A percentile compares a stretch with the other conserved stretches of the same genome.
These are phyloP conservation scores for Cymbopogon citratus DNA, from an alignment of 176 grass and related monocot genomes.

Conservation along the genomic window DNA sequence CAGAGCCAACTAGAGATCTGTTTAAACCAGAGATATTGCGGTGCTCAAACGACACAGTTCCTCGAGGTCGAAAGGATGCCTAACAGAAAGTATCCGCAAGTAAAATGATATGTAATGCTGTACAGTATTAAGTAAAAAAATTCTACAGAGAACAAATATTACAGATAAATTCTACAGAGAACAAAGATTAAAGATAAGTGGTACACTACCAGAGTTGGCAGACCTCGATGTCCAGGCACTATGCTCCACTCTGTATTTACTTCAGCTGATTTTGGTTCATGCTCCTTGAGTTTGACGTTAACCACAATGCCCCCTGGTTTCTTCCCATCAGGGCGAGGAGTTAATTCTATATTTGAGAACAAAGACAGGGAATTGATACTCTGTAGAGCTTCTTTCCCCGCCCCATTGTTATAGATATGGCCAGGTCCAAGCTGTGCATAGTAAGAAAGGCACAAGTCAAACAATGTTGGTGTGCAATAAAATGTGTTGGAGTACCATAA, in stretches of 20 bases:
- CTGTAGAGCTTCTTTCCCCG: slow-evolving; percentile 74
- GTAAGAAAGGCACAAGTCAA: slow-evolving; percentile 1
- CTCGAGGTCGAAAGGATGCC: slow-evolving; percentile 93
- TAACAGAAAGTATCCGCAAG: slow-evolving; percentile 29
- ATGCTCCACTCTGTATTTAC: slow-evolving; percentile 94
- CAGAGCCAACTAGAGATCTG: slow-evolving; percentile 73
- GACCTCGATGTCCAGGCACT: slow-evolving; percentile 61
- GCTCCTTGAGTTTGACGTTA: slow-evolving; percentile 86
- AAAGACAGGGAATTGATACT: slow-evolving; percentile 75
- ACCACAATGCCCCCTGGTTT: slow-evolving; percentile 90
- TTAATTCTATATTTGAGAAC: slow-evolving; percentile 89
- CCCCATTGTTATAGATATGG: slow-evolving; percentile 80
- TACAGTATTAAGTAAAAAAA: background rate
- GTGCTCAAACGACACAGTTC: slow-evolving; percentile 87
- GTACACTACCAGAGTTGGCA: slow-evolving; percentile 61
- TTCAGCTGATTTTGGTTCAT: slow-evolving; percentile 77
- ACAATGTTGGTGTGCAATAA: background rate
- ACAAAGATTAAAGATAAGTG: background rate
- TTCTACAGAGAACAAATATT: background rate
- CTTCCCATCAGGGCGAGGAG: slow-evolving; percentile 73
- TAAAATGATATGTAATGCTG: background rate
- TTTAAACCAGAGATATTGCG: slow-evolving; percentile 85
- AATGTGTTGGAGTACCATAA: background rate
- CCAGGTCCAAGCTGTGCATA: slow-evolving; percentile 62
- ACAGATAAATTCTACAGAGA: background rate